Conservation (phyloP, 208 protist genomes). For the Acanthamoeba healyi region DNA sequence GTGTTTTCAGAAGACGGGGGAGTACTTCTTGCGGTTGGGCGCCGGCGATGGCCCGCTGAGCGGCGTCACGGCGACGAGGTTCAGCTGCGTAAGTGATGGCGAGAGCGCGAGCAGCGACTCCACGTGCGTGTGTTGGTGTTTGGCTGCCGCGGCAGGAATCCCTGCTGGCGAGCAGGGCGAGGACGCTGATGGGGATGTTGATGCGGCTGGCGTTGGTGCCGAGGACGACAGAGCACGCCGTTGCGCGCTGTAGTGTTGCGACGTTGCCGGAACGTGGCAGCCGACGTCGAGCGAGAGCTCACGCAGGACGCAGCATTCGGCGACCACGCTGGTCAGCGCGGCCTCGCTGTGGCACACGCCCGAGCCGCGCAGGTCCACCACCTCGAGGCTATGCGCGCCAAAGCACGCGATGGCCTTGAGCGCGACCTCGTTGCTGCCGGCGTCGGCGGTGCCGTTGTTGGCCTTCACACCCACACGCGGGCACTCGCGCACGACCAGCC, state of each 20-base stretch:
- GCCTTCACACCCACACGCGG: neutral
- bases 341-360: neutral
- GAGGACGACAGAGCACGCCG: neutral
- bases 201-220: too few species aligned
- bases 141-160: too few species aligned
- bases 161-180: too few species aligned
- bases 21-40: neutral
- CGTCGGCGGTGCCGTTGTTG: neutral
- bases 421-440: neutral
- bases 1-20: neutral
- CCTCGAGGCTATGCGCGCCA: neutral
- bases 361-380: constrained; percentile 7
- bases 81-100: neutral
- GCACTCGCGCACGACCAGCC: neutral
- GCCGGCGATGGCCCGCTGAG: neutral
- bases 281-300: neutral
- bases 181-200: too few species aligned
- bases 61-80: neutral
- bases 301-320: neutral
- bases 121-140: neutral
- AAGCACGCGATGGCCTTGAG: neutral
- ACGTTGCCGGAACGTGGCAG: neutral
- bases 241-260: neutral
- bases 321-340: neutral
- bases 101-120: neutral